Evolutionary conservation across 2,329 filamentous ascomycete species (phyloP).

Genomic region (Davidsoniella neocaledoniae): DNA sequence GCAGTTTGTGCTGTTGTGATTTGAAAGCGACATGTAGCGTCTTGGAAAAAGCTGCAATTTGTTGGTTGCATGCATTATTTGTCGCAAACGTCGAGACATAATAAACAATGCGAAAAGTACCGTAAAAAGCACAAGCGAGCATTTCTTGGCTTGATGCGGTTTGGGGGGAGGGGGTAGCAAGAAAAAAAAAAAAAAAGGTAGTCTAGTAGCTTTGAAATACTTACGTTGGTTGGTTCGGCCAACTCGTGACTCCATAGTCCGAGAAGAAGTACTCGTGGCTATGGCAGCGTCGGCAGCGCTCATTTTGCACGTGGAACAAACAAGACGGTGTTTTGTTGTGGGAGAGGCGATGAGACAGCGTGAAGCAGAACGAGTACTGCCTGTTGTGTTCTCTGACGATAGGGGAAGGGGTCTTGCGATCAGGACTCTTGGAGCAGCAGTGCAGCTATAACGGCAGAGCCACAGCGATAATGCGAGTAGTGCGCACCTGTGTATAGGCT

Average conservation of each 20-base stretch:
- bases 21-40: not conserved
- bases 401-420: not conserved
- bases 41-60: not conserved
- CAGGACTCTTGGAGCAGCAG: no score
- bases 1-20: not conserved
- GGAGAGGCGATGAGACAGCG: no score
- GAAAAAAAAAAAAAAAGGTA: not conserved
- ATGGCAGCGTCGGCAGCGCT: slow-evolving; percentile 8
- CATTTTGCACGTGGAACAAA: slow-evolving; percentile 1
- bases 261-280: slow-evolving; percentile 20
- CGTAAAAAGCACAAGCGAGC: not conserved
- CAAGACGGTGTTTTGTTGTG: not conserved
- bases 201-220: slow-evolving; percentile 22
- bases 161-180: no score
- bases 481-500: no score
- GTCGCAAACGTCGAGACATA: not conserved
- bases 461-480: no score
- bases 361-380: no score
- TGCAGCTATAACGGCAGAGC: no score
- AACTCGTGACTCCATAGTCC: slow-evolving; percentile 55
- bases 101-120: not conserved
- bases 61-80: not conserved
- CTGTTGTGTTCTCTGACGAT: not conserved
- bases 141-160: no score
- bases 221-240: slow-evolving; percentile 69